A percentile compares a stretch with the other conserved stretches of the same genome.
phyloP scores from a whole-genome alignment of 768 basidiomycete species.

The Gloeopeniophorella convolvens region DNA sequence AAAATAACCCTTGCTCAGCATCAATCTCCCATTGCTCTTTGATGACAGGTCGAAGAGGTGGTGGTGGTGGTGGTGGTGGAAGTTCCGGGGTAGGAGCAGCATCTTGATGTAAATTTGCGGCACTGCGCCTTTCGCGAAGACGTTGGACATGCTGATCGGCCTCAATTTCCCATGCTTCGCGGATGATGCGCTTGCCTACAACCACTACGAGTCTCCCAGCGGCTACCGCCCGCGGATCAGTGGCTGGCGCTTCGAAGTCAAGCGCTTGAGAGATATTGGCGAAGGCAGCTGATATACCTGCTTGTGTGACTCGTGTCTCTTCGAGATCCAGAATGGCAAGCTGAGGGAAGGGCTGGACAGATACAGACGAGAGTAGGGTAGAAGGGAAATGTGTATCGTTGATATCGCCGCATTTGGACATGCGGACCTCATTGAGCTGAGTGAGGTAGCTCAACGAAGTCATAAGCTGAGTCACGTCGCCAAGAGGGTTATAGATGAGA shows the following conservation, averaged over 20 bases:
- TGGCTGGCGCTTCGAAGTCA: constrained; percentile 47
- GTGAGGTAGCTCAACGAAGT: constrained; percentile 9
- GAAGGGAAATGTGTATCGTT: constrained; percentile 53
- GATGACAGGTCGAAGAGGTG: constrained; percentile 27
- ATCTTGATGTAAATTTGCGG: constrained; percentile 15
- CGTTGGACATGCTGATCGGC: constrained; percentile 44
- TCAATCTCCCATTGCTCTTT: constrained; percentile 81
- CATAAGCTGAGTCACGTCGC: constrained; percentile 23
- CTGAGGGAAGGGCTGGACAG: constrained; percentile 37
- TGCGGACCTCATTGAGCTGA: constrained; percentile 15
- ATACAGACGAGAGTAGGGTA: constrained; percentile 23
- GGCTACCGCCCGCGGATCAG: constrained; percentile 26
- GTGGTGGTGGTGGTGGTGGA: constrained; percentile 9
- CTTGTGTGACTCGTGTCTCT: constrained; percentile 51
- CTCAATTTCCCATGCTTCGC: constrained; percentile 78
- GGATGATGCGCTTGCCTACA: constrained; percentile 63
- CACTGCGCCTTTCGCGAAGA: constrained; percentile 20
- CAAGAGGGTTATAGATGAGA: constrained; percentile 63
- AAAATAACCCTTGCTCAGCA: constrained; percentile 65
- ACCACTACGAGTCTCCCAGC: constrained; percentile 31
- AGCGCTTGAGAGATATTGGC: constrained; percentile 43
- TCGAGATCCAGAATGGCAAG: constrained; percentile 58
- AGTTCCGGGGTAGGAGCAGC: constrained; percentile 3
- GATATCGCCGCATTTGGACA: constrained; percentile 37
- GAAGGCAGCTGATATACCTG: constrained; percentile 41